Conservation (phyloP, 495 filamentous ascomycete genomes). For the Penicillium pancosmium region DNA sequence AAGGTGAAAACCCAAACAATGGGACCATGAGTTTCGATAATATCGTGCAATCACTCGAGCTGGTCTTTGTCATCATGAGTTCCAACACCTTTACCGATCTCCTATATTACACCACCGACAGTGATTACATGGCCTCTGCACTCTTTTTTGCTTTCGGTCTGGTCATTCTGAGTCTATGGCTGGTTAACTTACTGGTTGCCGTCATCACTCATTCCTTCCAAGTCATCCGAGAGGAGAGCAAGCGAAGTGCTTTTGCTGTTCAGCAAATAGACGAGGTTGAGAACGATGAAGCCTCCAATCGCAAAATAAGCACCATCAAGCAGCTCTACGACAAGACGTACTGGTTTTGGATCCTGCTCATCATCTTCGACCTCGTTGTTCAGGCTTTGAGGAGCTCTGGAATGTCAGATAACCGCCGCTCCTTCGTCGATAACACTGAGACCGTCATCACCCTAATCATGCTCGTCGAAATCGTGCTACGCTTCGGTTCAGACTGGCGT, state of each 20-base stretch:
- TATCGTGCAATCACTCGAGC: slow-evolving; percentile 83
- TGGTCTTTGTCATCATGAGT: slow-evolving; percentile 99
- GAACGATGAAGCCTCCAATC: slow-evolving; percentile 35
- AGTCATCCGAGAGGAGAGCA: slow-evolving; percentile 95
- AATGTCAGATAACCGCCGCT: slow-evolving; percentile 61
- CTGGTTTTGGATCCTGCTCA: slow-evolving; percentile 80
- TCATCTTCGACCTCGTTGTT: slow-evolving; percentile 72
- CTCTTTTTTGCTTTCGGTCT: slow-evolving; percentile 85
- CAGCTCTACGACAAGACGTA: slow-evolving; percentile 69
- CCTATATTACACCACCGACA: slow-evolving; percentile 89
- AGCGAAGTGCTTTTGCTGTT: slow-evolving; percentile 86
- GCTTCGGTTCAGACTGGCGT: slow-evolving; percentile 78
- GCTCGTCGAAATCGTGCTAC: slow-evolving; percentile 77
- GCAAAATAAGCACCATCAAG: slow-evolving; percentile 61
- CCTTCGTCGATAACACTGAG: slow-evolving; percentile 69
- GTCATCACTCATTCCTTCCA: slow-evolving; percentile 99
- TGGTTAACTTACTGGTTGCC: slow-evolving; percentile 94
- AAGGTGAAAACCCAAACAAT: slow-evolving; percentile 78
- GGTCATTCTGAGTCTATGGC: slow-evolving; percentile 93
- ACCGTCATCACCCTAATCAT: slow-evolving; percentile 77
- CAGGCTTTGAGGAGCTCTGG: slow-evolving; percentile 74
- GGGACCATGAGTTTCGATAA: slow-evolving; percentile 94
- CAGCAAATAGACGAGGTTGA: slow-evolving; percentile 60
- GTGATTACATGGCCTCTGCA: slow-evolving; percentile 84
- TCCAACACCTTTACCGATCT: slow-evolving; percentile 95